Percentiles rank a stretch among this genome's conserved stretches.
Conservation (phyloP, 228 moss, liverwort and hornwort species). For the Sphagnum fallax region DNA sequence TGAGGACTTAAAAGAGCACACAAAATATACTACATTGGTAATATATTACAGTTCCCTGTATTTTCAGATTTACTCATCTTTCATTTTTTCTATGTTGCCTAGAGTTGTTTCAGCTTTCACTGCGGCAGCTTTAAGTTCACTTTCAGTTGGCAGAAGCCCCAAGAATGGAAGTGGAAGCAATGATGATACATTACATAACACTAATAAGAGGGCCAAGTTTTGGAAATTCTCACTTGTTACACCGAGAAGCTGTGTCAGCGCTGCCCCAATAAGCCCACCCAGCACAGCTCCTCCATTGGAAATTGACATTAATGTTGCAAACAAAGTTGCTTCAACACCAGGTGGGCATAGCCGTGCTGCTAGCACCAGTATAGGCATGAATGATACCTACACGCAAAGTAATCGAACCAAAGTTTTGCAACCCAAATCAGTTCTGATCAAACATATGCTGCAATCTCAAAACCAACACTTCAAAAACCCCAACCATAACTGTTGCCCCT, state of each 20-base stretch:
- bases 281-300: slow-evolving; percentile 84
- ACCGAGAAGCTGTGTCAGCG: slow-evolving; percentile 62
- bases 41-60: neutral
- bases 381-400: slow-evolving; percentile 56
- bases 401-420: too few relatives aligned
- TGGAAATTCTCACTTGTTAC: slow-evolving; percentile 87
- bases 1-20: too few relatives aligned
- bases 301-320: slow-evolving; percentile 97
- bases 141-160: slow-evolving; percentile 73
- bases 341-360: slow-evolving; percentile 94
- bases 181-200: slow-evolving; percentile 72
- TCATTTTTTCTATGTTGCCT: slow-evolving; percentile 18
- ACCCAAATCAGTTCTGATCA: slow-evolving; percentile 10
- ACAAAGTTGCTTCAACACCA: slow-evolving; percentile 91
- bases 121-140: slow-evolving; percentile 64
- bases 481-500: too few relatives aligned
- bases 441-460: neutral
- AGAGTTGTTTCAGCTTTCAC: slow-evolving; percentile 61
- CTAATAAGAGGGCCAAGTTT: slow-evolving; percentile 54
- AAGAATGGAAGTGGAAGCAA: slow-evolving; percentile 82
- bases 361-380: slow-evolving; percentile 96
- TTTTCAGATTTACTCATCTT: slow-evolving; percentile 17
- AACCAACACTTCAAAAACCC: slow-evolving; percentile 4
- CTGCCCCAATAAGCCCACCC: slow-evolving; percentile 85
- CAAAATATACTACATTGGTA: too few relatives aligned